These are phyloP conservation scores for Miscanthus lutarioriparius DNA, from an alignment of 176 grass and related monocot genomes.

Conservation along the genomic window DNA sequence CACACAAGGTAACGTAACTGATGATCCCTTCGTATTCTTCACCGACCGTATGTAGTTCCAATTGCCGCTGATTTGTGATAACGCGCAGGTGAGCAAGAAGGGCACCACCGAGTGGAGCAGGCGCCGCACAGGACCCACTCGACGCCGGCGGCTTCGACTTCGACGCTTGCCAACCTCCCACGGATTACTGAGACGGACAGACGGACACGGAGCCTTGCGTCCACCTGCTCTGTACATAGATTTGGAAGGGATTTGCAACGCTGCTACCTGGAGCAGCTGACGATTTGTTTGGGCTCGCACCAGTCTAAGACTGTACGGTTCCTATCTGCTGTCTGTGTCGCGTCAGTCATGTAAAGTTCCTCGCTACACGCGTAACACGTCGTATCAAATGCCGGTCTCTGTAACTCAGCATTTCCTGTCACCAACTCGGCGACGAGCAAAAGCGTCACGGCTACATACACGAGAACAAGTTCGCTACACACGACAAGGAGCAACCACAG, in stretches of 20 bases:
- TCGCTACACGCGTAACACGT: background rate
- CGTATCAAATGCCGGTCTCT: background rate
- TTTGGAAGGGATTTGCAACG: background rate
- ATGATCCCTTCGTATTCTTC: background rate
- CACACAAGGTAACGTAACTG: conserved; percentile 61
- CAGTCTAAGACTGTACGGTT: background rate
- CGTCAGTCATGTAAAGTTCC: background rate
- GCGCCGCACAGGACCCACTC: conserved; percentile 27
- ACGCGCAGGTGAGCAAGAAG: conserved; percentile 75
- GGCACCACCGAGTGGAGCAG: conserved; percentile 43
- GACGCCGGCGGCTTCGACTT: conserved; percentile 20
- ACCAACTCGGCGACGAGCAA: background rate
- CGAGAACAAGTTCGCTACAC: background rate
- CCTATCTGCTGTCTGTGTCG: background rate
- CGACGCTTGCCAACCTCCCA: conserved; percentile 50
- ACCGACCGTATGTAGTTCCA: too few relatives aligned
- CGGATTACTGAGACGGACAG: conserved; percentile 52
- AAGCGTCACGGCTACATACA: background rate
- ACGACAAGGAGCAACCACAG: background rate
- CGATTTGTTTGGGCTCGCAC: conserved; percentile 1
- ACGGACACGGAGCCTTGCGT: too few relatives aligned
- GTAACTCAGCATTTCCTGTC: too few relatives aligned
- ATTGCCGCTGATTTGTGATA: background rate
- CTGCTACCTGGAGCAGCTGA: background rate
- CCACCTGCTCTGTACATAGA: conserved; percentile 4